Base-by-base conservation (phyloP, 371 early-diverging fungal genomes). In the Mucor racemosus region DNA sequence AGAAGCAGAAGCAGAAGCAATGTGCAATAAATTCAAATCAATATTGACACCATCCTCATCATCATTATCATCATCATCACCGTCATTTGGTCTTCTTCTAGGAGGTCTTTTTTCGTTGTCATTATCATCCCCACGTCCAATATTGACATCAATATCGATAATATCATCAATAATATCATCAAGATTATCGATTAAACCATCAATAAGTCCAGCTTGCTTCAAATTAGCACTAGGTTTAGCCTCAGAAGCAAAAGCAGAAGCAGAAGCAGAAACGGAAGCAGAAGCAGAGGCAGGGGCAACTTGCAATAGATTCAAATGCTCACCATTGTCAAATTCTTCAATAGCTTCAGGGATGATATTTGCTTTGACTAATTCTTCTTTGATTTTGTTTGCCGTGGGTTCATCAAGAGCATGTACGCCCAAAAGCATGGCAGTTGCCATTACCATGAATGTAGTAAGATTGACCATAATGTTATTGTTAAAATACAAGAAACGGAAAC, bases 291-390 rank as follows among this genome's bases (percentile, higher is more conserved):
- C 50, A 50, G 50, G 17, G 0, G 21, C 50, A 50, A 11, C 50
- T 2, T 19, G 50, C 50, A 50, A 10, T 9, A 50, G 1, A 26
- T 26, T 50, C 26, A 78, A 11, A 13, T 61, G 56, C 15, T 68
- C 63, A n/a, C 78, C 78, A 35, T 66, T 66, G 31, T 64, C 59
- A 46, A 70, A 53, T 15, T 65, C 62, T 17, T 66, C 65, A 54
- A 78, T 68, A 3, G 38, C 71, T 58, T 68, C 60, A 21, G 70
- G 66, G 34, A 66, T 58, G 35, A 70, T 66, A 3, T 58, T 62
- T 13, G 58, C 70, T 13, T 26, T 35, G 9, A 48, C 34, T 19
- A 70, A 21, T 36, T 65, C 65, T 14, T 46, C 10, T n/a, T 44
- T 70, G 31, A 70, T 46, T 31, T 17, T 50, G 8, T 14, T 38